Base-by-base conservation (phyloP, 768 basidiomycete genomes). In the Termitomyces sp. region DNA sequence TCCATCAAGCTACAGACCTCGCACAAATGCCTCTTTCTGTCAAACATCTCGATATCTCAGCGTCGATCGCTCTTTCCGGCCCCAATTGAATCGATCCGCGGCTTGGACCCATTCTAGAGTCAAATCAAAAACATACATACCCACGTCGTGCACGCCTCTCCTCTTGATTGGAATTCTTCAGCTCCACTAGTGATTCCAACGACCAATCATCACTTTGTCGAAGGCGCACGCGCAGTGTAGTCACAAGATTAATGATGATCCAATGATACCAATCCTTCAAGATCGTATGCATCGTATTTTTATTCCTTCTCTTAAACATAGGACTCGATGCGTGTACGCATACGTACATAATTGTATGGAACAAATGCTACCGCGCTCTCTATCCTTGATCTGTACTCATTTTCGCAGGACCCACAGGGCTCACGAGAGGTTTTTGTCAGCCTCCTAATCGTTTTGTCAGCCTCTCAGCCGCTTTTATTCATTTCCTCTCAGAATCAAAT, bases 401-500 rank as follows among this genome's bases (percentile, higher is more conserved):
- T 10, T 43, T 55, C 54, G 40, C 49, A 50, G 49, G 32, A 50
- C 32, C 3, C 4, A 3, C 47, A 48, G 29, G 29, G 31, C 50
- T 20, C 40, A 55, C 54, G 40, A 56, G 54, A 32, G 54, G 17
- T 4, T 32, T 42, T 56, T 45, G 55, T 56, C 55, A 45, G 42
- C 55, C 32, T 34, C 54, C 7, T 11, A 4, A 6, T 40, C 55
- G 5, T n/a, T 34, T 56, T 32, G 40, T 56, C 55, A 56, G 29
- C 55, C 31, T 45, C 55, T 20, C 31, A 4, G 2, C 53, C 55
- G 5, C 14, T 34, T 56, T 32, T 55, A 55, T 15, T 32, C 54
- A n/a, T 55, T 43, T 55, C 54, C 54, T 55, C 54, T 54, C 53
- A 54, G 52, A 38, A 38, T 20, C 52, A 17, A 51, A 4, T 5